Evolutionary conservation across 495 filamentous ascomycete genomes (phyloP), one percentile per base, ranked within the genome.

Genomic region (Sporormia fimetaria): DNA sequence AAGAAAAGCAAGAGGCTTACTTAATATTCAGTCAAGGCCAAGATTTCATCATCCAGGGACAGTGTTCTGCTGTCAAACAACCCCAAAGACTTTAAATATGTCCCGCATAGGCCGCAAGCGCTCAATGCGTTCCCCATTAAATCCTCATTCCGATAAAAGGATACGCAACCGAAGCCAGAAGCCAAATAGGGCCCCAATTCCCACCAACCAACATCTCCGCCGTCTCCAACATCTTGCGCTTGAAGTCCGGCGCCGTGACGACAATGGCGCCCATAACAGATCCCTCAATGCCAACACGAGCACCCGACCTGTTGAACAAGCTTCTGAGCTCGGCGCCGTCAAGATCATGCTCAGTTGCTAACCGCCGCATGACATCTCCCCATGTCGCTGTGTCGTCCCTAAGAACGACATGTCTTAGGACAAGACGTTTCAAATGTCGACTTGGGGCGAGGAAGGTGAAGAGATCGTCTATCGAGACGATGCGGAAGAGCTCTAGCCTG

Each of bases 401-500:
- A 4, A 44, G 34, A 7, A 43, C 21, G 8, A 49, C 24, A 24
- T 39, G 9, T 21, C 12, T 36, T 1, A 49, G 22, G 14, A 33
- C 21, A 2, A 49, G 33, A 12, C n/a, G 9, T 25, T 15, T 34
- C 33, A 21, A 49, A 35, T 23, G 31, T 16, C 3, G n/a, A 31
- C 20, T 41, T 17, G 27, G 34, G 1, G n/a, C 21, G 2, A 49
- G 27, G 33, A 49, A 44, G 4, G 21, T 6, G 38, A 49, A 31
- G 4, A 49, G 11, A 16, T 38, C 33, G 5, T 30, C 20, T 11
- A 43, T 12, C 14, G 26, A 27, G 21, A 7, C 11, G 15, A 49
- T 21, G 10, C 29, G 33, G 27, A 49, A 44, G 16, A 49, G 33
- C 25, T 42, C 37, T 14, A 49, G 22, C 20, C 27, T 44, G 40